Evolutionary conservation across 2,329 filamentous ascomycete species (phyloP), one percentile per base, ranked within the genome.

Genomic region (Aspergillus arachidicola): DNA sequence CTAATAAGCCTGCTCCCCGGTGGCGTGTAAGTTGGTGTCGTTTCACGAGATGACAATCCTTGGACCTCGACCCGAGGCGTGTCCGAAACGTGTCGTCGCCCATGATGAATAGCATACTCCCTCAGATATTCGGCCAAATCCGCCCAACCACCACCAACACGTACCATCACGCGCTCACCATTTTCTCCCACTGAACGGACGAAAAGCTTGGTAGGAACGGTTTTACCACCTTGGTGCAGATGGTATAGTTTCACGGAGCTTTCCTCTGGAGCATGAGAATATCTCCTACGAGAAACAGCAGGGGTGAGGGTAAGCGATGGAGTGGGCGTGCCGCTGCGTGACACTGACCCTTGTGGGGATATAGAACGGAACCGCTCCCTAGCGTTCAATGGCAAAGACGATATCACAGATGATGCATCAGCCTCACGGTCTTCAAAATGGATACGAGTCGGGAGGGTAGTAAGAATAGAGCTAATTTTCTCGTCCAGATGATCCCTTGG

Each of bases 61-160:
- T 86, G 79, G 19, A 88, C 81, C 67, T 89, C 86, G 16, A 88
- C 81, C 41, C 80, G 81, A 26, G 75, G 75, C 14, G 82, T 82
- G 43, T 87, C 85, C 32, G 82, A 84, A 23, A 85, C 82, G 34
- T 85, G 83, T 51, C 86, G 88, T n/a, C 92, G 89, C 50, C 92
- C 91, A 75, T 99, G 95, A 74, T 99, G 95, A 63, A 89, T 88
- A 9, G 93, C 94, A 72, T 97, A 99, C 76, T 97, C 93, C 70
- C 93, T 91, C 48, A 99, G 84, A 73, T 97, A 99, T 77, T 98
- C 95, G 43, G 91, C 94, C 23, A 99, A 83, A 77, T 99, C 95
- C 16, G 94, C 93, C 95, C 95, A 99, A n/a, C 95, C 95, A 63
- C 95, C 95, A 14, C 95, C 95, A 14, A 99, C 94, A 41, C 95